Evolutionary conservation across 768 basidiomycete species (phyloP), one percentile per base, ranked within the genome.

Genomic region (Obba rivulosa): DNA sequence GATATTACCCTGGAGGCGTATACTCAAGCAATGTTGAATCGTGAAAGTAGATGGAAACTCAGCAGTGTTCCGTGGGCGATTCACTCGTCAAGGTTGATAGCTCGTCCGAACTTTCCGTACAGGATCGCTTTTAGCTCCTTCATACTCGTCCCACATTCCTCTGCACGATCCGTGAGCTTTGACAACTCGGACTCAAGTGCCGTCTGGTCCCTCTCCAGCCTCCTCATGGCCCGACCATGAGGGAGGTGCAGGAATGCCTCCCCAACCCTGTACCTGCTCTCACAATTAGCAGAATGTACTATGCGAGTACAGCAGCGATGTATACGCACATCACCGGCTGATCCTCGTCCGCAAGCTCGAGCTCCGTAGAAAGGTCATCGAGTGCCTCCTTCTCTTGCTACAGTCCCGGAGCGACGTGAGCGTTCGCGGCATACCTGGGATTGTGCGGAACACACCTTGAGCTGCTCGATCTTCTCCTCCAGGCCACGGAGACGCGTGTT

Each of bases 371-470:
- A 24, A 96, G 77, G 63, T 97, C 94, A 51, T 95, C 92, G 13
- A 95, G 78, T 2, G 92, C 87, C 58, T 96, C 94, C 68, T 94
- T 94, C 69, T 95, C 92, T 77, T 88, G 83, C 92, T 97, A 61
- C 13, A 49, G 25, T 14, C 39, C 40, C 43, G 49, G 22, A 36
- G 9, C n/a, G n/a, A 10, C 11, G 16, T 10, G 2, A 17, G 14
- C 25, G 2, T 13, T 24, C 10, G 20, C 20, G 34, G n/a, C 13
- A 18, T 4, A 3, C 5, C 35, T 35, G 11, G 14, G 17, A 42
- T 14, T 16, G 10, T 3, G n/a, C 17, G 1, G 10, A 10, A 59
- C 68, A 16, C 28, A 92, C 93, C 78, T 88, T 88, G 58, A 92
- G 76, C 21, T 68, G 68, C 46, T 81, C 75, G 24, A 93, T 74